These are phyloP conservation scores for Alternaria dauci DNA, from an alignment of 2,329 filamentous ascomycete species.

Conservation along the genomic window DNA sequence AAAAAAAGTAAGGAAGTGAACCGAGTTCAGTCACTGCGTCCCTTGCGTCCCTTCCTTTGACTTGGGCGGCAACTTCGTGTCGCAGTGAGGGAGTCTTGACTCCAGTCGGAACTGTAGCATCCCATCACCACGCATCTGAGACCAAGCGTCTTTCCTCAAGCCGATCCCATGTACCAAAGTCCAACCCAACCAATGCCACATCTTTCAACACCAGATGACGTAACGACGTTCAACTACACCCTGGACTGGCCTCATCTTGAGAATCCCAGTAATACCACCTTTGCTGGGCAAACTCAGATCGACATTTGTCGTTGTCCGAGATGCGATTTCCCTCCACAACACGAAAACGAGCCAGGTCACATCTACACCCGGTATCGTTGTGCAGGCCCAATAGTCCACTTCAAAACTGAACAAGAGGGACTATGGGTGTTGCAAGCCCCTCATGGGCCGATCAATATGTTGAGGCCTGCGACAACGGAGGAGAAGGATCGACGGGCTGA, in stretches of 20 bases:
- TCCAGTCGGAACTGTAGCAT: neutral
- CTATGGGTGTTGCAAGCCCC: constrained; percentile 39
- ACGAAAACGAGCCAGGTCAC: constrained; percentile 30
- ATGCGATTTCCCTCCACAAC: constrained; percentile 9
- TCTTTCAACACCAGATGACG: constrained; percentile 45
- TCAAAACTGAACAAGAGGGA: constrained; percentile 23
- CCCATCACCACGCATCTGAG: neutral
- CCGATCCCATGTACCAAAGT: constrained; percentile 22
- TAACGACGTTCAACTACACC: constrained; percentile 48
- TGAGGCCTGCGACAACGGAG: constrained; percentile 33
- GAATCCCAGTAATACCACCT: constrained; percentile 44
- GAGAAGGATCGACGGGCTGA: constrained; percentile 26
- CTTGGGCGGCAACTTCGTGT: neutral
- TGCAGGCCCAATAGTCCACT: constrained; percentile 32
- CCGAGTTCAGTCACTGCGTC: neutral
- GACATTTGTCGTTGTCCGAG: constrained; percentile 38
- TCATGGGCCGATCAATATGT: constrained; percentile 40
- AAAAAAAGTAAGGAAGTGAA: constrained; percentile 3
- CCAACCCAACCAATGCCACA: constrained; percentile 26
- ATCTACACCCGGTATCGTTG: constrained; percentile 45
- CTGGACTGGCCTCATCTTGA: constrained; percentile 40
- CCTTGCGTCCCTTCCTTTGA: neutral
- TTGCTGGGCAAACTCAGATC: constrained; percentile 36
- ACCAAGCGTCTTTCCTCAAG: neutral
- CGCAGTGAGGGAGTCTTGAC: neutral